A percentile compares a stretch with the other conserved stretches of the same genome.
These are phyloP conservation scores for Mucor mucedo DNA, from an alignment of 371 early-diverging fungal species.

Conservation along the genomic window DNA sequence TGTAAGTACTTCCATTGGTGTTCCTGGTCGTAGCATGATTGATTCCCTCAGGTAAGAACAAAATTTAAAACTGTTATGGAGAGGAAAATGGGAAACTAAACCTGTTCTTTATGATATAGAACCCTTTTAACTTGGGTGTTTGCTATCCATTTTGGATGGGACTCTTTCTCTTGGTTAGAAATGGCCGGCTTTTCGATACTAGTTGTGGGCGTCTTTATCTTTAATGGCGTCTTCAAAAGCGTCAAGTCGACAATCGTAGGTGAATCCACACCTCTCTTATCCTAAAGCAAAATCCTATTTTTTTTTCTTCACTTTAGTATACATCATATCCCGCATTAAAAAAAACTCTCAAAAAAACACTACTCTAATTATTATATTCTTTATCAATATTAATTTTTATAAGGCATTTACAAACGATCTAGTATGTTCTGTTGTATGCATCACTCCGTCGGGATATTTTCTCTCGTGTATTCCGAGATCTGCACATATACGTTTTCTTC, in stretches of 20 bases:
- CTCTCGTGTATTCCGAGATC: too few species aligned
- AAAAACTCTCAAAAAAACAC: too few species aligned
- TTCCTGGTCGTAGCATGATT: constrained; percentile 49
- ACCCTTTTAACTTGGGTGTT: constrained; percentile 47
- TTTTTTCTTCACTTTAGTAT: too few species aligned
- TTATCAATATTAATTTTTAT: too few species aligned
- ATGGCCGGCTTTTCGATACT: constrained; percentile 39
- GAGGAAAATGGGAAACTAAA: too few species aligned
- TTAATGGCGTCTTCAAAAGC: constrained; percentile 51
- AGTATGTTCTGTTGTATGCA: too few species aligned
- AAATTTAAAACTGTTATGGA: constrained; percentile 7
- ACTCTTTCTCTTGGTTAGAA: constrained; percentile 45
- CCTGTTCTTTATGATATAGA: constrained; percentile 18
- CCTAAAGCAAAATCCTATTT: constrained; percentile 2
- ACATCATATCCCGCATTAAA: too few species aligned
- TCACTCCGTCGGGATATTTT: too few species aligned
- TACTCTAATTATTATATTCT: too few species aligned
- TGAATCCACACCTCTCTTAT: constrained; percentile 45
- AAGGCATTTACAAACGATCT: too few species aligned
- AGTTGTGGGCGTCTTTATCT: constrained; percentile 42
- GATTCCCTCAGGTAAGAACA: constrained; percentile 44
- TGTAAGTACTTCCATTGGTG: constrained; percentile 43
- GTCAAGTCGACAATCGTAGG: constrained; percentile 23
- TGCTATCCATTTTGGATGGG: constrained; percentile 52
- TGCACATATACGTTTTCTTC: too few species aligned